phyloP scores from a whole-genome alignment of 2,329 filamentous ascomycete species.

The Neophaeococcomyces aloes region DNA sequence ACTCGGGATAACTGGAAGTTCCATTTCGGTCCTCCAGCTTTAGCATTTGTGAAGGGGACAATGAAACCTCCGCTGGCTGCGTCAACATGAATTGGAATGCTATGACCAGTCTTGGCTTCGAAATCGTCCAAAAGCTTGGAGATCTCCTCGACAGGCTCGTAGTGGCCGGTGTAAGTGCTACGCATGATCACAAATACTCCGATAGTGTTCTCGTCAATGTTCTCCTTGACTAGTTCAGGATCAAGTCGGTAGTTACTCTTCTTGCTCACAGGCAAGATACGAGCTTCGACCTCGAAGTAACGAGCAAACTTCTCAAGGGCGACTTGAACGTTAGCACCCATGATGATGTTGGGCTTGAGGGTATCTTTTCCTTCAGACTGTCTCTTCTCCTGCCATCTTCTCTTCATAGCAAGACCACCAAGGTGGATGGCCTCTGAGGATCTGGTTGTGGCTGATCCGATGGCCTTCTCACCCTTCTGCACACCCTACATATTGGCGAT shows the following conservation, averaged over 20 bases:
- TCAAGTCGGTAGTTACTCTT: slow-evolving; percentile 54
- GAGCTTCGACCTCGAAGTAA: slow-evolving; percentile 63
- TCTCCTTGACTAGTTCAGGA: slow-evolving; percentile 52
- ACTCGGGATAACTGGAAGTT: slow-evolving; percentile 28
- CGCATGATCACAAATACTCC: slow-evolving; percentile 65
- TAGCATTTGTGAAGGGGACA: slow-evolving; percentile 32
- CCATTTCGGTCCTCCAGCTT: slow-evolving; percentile 45
- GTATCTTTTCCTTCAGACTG: slow-evolving; percentile 51
- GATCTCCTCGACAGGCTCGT: slow-evolving; percentile 60
- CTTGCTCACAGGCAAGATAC: slow-evolving; percentile 52
- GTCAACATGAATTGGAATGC: slow-evolving; percentile 52
- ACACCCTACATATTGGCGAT: slow-evolving; percentile 57
- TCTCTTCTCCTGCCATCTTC: slow-evolving; percentile 59
- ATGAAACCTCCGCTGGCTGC: slow-evolving; percentile 34
- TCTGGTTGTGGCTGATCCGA: slow-evolving; percentile 60
- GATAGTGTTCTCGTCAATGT: slow-evolving; percentile 66
- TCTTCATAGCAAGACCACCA: slow-evolving; percentile 62
- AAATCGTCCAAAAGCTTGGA: slow-evolving; percentile 54
- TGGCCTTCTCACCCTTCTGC: slow-evolving; percentile 50
- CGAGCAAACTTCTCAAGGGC: slow-evolving; percentile 62
- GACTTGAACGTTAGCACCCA: slow-evolving; percentile 64
- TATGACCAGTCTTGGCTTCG: slow-evolving; percentile 49
- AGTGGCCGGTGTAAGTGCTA: slow-evolving; percentile 64
- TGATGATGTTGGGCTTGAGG: slow-evolving; percentile 59
- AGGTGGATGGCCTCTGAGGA: slow-evolving; percentile 63